Conservation (phyloP, 352 stramenopile species). For the Plasmopara viticola region DNA sequence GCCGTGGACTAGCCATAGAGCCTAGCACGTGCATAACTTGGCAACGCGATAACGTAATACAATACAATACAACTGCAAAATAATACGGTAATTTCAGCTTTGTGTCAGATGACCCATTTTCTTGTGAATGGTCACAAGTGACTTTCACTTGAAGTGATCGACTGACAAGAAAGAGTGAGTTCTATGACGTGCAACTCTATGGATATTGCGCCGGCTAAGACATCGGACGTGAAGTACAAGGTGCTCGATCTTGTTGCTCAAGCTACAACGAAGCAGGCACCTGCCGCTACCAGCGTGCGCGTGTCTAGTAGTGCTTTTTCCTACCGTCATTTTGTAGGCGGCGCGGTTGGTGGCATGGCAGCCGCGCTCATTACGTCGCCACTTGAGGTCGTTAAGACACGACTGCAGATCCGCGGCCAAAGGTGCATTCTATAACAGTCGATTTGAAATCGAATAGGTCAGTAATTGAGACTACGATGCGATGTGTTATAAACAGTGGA, state of each 20-base stretch:
- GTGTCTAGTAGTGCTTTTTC: constrained; percentile 26
- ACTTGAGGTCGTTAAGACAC: constrained; percentile 82
- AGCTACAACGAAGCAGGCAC: constrained; percentile 4
- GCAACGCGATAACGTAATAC: too few relatives aligned
- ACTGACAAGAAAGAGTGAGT: too few relatives aligned
- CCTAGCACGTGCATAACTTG: too few relatives aligned
- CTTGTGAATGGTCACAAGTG: background rate
- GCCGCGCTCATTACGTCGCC: constrained; percentile 78
- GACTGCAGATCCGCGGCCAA: constrained; percentile 66
- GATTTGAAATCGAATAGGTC: background rate
- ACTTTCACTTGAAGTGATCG: background rate
- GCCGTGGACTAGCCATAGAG: too few relatives aligned
- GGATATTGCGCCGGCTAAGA: background rate
- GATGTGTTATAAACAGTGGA: constrained; percentile 19
- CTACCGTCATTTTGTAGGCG: constrained; percentile 66
- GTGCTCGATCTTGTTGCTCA: background rate
- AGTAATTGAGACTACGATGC: background rate
- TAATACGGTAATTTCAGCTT: too few relatives aligned
- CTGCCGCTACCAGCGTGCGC: constrained; percentile 28
- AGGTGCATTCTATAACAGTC: constrained; percentile 24
- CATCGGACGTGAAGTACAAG: constrained; percentile 2
- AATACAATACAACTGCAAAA: too few relatives aligned
- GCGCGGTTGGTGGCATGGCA: constrained; percentile 75
- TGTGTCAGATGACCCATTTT: background rate
- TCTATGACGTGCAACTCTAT: constrained; percentile 10